Evolutionary conservation across 192 early-diverging fungal genomes (phyloP).

Genomic region (Piromyces sp.): DNA sequence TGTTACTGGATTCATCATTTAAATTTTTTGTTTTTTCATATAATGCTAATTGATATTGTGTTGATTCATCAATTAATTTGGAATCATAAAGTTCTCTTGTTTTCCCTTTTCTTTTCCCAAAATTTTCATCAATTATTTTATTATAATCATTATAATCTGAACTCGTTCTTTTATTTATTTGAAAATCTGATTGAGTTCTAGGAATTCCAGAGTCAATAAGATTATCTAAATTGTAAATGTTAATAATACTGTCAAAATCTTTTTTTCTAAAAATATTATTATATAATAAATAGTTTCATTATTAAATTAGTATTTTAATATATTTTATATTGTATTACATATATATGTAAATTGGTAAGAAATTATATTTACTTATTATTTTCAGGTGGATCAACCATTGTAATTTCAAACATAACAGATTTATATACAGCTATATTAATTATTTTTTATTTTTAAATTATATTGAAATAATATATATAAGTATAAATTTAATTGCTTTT

Average conservation of each 20-base stretch:
- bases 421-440: not conserved
- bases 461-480: too few relatives aligned
- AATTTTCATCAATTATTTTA: not conserved
- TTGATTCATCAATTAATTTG: not conserved
- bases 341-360: too few relatives aligned
- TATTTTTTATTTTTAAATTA: too few relatives aligned
- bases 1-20: not conserved
- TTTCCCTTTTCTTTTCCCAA: not conserved
- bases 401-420: not conserved
- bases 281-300: too few relatives aligned
- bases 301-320: too few relatives aligned
- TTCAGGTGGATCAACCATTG: not conserved
- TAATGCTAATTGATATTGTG: not conserved
- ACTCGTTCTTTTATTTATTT: not conserved
- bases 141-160: not conserved
- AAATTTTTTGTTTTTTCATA: not conserved
- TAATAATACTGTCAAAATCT: not conserved
- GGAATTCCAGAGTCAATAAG: not conserved
- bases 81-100: not conserved
- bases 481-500: too few relatives aligned
- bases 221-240: not conserved
- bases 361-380: too few relatives aligned
- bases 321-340: too few relatives aligned
- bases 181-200: not conserved
- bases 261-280: too few relatives aligned